A percentile compares a stretch with the other conserved stretches of the same genome.
These are phyloP conservation scores for Saxophila tyrrhenica DNA, from an alignment of 495 filamentous ascomycete genomes.

Conservation along the genomic window DNA sequence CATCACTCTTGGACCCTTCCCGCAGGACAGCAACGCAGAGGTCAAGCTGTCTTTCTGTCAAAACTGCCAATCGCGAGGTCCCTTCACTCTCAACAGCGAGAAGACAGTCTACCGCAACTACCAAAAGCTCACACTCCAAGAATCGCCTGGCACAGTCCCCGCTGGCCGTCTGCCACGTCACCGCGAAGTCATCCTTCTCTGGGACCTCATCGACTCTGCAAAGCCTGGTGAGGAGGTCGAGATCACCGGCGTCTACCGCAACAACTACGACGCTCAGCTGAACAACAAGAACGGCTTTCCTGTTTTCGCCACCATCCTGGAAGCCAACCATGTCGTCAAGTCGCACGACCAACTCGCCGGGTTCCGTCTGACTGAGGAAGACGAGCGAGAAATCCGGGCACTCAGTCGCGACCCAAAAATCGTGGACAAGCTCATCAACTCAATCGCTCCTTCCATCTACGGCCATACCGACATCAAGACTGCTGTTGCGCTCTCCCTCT, in stretches of 20 bases:
- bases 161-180: constrained; percentile 91
- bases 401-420: constrained; percentile 83
- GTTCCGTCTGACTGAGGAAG: constrained; percentile 90
- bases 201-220: constrained; percentile 92
- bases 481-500: constrained; percentile 84
- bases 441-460: constrained; percentile 95
- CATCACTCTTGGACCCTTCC: constrained; percentile 84
- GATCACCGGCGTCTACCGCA: constrained; percentile 93
- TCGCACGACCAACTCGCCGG: constrained; percentile 96
- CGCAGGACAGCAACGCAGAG: constrained; percentile 90
- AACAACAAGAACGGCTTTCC: constrained; percentile 99
- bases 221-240: constrained; percentile 98
- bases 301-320: constrained; percentile 93
- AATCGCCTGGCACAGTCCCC: constrained; percentile 93
- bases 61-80: constrained; percentile 90
- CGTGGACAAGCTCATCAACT: constrained; percentile 86
- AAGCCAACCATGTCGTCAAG: constrained; percentile 95
- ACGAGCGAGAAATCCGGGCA: constrained; percentile 82
- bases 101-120: constrained; percentile 99
- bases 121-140: constrained; percentile 94
- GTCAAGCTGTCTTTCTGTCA: constrained; percentile 95
- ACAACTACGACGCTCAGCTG: constrained; percentile 93
- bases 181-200: constrained; percentile 89
- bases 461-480: constrained; percentile 97
- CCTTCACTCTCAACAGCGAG: constrained; percentile 92